These are phyloP conservation scores for Calonectria multiphialidica DNA, from an alignment of 2,329 filamentous ascomycete species.

Conservation along the genomic window DNA sequence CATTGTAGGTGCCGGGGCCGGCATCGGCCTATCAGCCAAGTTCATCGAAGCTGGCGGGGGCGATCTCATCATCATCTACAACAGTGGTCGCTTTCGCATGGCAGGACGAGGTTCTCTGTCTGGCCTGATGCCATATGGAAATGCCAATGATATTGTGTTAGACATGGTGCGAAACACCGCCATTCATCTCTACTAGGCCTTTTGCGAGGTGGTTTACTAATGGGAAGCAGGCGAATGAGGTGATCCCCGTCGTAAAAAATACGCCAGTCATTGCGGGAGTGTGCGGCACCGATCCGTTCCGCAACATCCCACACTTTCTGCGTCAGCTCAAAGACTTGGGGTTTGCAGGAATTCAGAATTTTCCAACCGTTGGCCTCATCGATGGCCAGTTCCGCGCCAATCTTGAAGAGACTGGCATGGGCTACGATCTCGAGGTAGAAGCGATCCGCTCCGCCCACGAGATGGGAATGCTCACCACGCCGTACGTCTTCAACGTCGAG, in stretches of 20 bases:
- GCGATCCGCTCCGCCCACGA: slow-evolving; percentile 4
- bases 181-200: no score
- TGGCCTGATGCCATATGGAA: slow-evolving; percentile 7
- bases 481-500: background rate
- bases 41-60: slow-evolving; percentile 12
- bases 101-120: slow-evolving; percentile 6
- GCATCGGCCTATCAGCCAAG: slow-evolving; percentile 5
- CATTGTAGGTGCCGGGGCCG: slow-evolving; percentile 2
- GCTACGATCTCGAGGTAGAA: slow-evolving; percentile 6
- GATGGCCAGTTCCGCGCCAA: slow-evolving; percentile 8
- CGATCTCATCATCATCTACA: slow-evolving; percentile 12
- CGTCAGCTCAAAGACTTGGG: background rate
- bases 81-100: slow-evolving; percentile 10
- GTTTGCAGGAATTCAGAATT: background rate
- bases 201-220: background rate
- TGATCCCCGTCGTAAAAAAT: background rate
- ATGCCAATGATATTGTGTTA: slow-evolving; percentile 6
- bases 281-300: background rate
- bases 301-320: background rate
- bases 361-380: slow-evolving; percentile 1
- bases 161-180: background rate
- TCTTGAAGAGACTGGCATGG: slow-evolving; percentile 11
- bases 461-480: background rate
- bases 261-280: background rate
- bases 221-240: background rate